Percentiles rank a stretch among this genome's conserved stretches.
Evolutionary conservation across 768 basidiomycete species (phyloP).

Genomic region (Solioccasus polychromus): DNA sequence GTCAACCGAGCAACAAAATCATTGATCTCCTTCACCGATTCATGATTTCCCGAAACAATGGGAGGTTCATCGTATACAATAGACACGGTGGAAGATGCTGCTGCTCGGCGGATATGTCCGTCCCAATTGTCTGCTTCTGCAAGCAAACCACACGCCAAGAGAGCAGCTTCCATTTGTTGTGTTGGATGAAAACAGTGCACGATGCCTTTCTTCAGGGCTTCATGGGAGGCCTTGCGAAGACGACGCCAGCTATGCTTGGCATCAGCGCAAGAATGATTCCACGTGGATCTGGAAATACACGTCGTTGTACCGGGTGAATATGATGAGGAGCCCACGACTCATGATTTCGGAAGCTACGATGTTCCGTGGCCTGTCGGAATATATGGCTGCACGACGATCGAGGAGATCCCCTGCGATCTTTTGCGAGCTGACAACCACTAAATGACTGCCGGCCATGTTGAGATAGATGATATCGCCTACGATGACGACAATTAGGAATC

Average conservation of each 20-base stretch:
- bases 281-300: background rate
- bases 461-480: conserved; percentile 5
- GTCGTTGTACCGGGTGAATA: conserved; percentile 17
- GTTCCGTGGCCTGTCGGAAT: conserved; percentile 31
- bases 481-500: background rate
- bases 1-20: conserved; percentile 28
- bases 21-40: conserved; percentile 8
- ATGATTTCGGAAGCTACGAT: conserved; percentile 32
- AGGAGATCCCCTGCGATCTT: conserved; percentile 36
- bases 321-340: conserved; percentile 28
- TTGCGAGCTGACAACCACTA: conserved; percentile 32
- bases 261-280: background rate
- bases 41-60: conserved; percentile 7
- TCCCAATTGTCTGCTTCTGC: conserved; percentile 29
- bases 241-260: conserved; percentile 4
- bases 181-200: conserved; percentile 2
- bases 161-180: conserved; percentile 5
- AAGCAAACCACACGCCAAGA: conserved; percentile 22
- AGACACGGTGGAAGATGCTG: conserved; percentile 29
- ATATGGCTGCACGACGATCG: conserved; percentile 33
- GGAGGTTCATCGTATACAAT: conserved; percentile 21
- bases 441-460: conserved; percentile 14
- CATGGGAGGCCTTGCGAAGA: conserved; percentile 9
- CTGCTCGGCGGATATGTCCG: conserved; percentile 27
- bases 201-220: conserved; percentile 2